Percentiles rank a stretch among this genome's conserved stretches.
Evolutionary conservation across 306 rosid genomes (phyloP).

Genomic region (Prunus kanzakura): DNA sequence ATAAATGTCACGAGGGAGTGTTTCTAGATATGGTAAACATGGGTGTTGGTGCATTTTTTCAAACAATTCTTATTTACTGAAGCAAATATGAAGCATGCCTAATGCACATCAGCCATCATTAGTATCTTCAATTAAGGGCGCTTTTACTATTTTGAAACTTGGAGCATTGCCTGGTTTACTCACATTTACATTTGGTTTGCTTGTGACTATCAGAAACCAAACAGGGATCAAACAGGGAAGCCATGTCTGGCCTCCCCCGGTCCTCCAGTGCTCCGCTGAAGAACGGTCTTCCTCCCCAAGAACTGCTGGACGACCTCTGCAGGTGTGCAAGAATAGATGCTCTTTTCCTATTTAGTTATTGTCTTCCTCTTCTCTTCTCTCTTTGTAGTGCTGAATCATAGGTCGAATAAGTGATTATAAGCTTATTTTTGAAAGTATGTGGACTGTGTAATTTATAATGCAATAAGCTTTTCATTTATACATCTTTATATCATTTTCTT

Average conservation of each 20-base stretch:
- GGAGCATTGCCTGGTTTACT: not conserved
- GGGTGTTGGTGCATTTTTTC: not conserved
- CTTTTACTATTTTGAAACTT: not conserved
- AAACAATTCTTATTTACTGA: not conserved
- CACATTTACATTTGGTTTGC: not conserved
- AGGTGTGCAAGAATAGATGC: conserved; percentile 33
- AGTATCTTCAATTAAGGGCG: too few relatives aligned
- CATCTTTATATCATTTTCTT: not conserved
- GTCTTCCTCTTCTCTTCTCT: conserved; percentile 1
- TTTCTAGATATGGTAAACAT: not conserved
- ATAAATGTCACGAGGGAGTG: not conserved
- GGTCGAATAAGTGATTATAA: not conserved
- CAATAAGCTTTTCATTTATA: not conserved
- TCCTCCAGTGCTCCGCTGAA: conserved; percentile 61
- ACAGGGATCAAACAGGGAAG: conserved; percentile 1
- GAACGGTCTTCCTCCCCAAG: conserved; percentile 81
- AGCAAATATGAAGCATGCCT: not conserved
- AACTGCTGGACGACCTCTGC: conserved; percentile 95
- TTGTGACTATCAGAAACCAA: not conserved
- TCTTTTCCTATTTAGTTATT: not conserved
- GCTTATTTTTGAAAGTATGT: not conserved
- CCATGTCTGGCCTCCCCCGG: conserved; percentile 68
- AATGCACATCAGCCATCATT: too few relatives aligned
- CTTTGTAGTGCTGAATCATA: not conserved
- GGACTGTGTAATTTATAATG: not conserved